Conservation (phyloP, 129 eudicot genomes). For the Ambrosia artemisiifolia region DNA sequence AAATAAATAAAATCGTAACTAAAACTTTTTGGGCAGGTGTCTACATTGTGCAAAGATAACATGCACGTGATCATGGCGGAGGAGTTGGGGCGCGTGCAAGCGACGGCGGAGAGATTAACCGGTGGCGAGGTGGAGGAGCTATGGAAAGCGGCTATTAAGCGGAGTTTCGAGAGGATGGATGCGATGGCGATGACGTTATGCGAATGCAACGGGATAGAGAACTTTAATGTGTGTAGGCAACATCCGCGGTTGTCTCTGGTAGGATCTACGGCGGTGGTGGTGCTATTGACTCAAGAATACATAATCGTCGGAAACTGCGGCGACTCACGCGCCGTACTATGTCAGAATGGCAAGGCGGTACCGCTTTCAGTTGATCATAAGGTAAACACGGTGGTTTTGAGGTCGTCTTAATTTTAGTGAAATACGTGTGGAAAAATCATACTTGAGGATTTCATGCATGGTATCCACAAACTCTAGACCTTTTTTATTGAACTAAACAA, state of each 20-base stretch:
- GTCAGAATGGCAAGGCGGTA: slow-evolving; percentile 34
- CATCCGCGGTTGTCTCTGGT: slow-evolving; percentile 20
- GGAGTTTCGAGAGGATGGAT: slow-evolving; percentile 46
- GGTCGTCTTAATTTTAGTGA: too few relatives aligned
- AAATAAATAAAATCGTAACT: too few relatives aligned
- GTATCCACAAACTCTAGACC: too few relatives aligned
- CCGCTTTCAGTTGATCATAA: slow-evolving; percentile 59
- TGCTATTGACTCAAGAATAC: slow-evolving; percentile 27
- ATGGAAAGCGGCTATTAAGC: slow-evolving; percentile 37
- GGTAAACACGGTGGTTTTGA: slow-evolving; percentile 22
- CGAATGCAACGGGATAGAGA: slow-evolving; percentile 22
- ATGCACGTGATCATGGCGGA: slow-evolving; percentile 47
- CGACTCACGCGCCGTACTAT: slow-evolving; percentile 58
- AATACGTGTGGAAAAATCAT: too few relatives aligned
- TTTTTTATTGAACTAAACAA: too few relatives aligned
- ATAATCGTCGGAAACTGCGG: slow-evolving; percentile 60
- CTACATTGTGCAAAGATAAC: slow-evolving; percentile 48
- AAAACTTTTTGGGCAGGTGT: slow-evolving; percentile 34
- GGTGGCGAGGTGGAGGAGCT: slow-evolving; percentile 6
- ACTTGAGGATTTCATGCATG: too few relatives aligned
- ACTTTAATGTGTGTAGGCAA: slow-evolving; percentile 21
- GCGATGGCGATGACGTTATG: slow-evolving; percentile 39
- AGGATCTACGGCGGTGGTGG: slow-evolving; percentile 58
- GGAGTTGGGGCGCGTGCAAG: slow-evolving; percentile 46
- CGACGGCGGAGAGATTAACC: background rate